Evolutionary conservation across 768 basidiomycete genomes (phyloP).

Genomic region (Strobilomyces confusus): DNA sequence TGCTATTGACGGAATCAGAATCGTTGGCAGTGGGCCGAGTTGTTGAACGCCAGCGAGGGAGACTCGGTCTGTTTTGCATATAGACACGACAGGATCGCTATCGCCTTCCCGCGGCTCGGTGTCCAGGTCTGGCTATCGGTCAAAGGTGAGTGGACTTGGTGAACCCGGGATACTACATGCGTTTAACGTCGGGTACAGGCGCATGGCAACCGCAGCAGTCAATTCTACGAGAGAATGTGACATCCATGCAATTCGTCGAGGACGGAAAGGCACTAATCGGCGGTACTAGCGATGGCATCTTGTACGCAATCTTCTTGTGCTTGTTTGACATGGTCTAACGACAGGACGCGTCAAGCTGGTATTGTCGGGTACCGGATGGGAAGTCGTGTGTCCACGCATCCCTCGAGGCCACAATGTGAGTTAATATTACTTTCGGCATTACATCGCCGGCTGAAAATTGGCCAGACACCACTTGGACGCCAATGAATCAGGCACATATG

Average conservation of each 20-base stretch:
- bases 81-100: slow-evolving; percentile 53
- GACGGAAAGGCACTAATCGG: slow-evolving; percentile 62
- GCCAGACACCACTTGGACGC: slow-evolving; percentile 52
- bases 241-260: slow-evolving; percentile 58
- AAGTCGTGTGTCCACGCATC: slow-evolving; percentile 58
- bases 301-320: slow-evolving; percentile 39
- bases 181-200: slow-evolving; percentile 33
- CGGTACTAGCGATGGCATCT: slow-evolving; percentile 64
- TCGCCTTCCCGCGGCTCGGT: slow-evolving; percentile 54
- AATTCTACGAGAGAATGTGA: slow-evolving; percentile 61
- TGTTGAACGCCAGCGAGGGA: slow-evolving; percentile 48
- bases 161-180: background rate
- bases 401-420: slow-evolving; percentile 56
- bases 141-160: slow-evolving; percentile 39
- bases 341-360: slow-evolving; percentile 44
- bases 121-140: slow-evolving; percentile 64
- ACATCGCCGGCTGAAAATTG: slow-evolving; percentile 7
- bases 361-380: slow-evolving; percentile 64
- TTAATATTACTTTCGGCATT: background rate
- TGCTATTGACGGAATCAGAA: slow-evolving; percentile 37
- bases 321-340: slow-evolving; percentile 9
- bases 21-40: slow-evolving; percentile 53
- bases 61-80: slow-evolving; percentile 53
- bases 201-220: slow-evolving; percentile 63
- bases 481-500: slow-evolving; percentile 44